phyloP scores from a whole-genome alignment of 2,329 filamentous ascomycete species.

The Pestalotiopsis sp. region DNA sequence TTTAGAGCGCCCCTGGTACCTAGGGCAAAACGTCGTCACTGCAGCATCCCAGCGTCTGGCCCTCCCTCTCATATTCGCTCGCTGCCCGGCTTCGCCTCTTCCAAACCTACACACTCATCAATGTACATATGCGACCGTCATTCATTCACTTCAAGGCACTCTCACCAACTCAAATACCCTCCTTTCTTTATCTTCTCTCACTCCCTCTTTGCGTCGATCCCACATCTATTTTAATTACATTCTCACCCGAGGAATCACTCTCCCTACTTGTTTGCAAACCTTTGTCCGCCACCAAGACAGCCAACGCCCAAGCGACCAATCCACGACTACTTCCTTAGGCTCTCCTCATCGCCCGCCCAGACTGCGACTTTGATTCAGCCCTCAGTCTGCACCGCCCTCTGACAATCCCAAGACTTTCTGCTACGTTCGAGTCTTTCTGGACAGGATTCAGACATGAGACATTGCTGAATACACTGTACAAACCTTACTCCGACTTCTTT shows the following conservation, averaged over 20 bases:
- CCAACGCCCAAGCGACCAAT: neutral
- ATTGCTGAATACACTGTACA: neutral
- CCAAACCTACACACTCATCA: neutral
- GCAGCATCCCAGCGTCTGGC: neutral
- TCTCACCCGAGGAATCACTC: neutral
- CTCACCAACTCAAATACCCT: neutral
- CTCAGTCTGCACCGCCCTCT: neutral
- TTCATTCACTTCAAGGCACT: neutral
- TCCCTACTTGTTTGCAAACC: neutral
- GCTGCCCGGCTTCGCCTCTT: slow-evolving; percentile 1
- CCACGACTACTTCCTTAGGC: neutral
- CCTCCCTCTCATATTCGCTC: neutral
- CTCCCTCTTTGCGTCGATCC: neutral
- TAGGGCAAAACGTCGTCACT: neutral
- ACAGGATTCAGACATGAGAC: slow-evolving; percentile 2
- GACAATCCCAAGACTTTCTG: neutral
- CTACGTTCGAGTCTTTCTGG: neutral
- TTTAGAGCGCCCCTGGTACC: neutral
- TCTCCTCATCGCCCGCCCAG: neutral
- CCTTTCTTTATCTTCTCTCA: neutral
- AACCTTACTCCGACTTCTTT: neutral
- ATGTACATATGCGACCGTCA: slow-evolving; percentile 2
- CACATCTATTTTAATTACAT: neutral
- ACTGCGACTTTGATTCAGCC: neutral
- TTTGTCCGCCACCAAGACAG: neutral